These are phyloP conservation scores for Rhazya stricta DNA, from an alignment of 257 asterid species.

Conservation along the genomic window DNA sequence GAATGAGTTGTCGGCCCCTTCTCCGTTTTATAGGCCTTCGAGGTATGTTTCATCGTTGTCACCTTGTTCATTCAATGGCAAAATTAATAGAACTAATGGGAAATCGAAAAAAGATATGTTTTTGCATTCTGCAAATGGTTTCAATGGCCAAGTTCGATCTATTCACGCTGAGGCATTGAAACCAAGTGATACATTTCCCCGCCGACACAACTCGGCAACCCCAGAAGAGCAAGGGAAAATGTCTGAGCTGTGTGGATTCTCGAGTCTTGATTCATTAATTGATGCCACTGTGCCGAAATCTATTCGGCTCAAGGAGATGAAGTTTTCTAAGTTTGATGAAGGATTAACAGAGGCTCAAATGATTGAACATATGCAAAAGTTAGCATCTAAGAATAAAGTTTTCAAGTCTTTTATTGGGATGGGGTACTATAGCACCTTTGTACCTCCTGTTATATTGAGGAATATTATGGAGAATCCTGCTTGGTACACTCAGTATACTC, in stretches of 20 bases:
- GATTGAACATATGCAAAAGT: slow-evolving; percentile 67
- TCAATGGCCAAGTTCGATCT: slow-evolving; percentile 38
- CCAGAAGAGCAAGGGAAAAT: slow-evolving; percentile 78
- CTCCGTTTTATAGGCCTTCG: slow-evolving; percentile 37
- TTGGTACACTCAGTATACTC: slow-evolving; percentile 98
- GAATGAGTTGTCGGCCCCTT: slow-evolving; percentile 15
- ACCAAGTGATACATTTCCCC: slow-evolving; percentile 75
- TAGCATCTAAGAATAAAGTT: slow-evolving; percentile 73
- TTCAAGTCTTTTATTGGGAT: slow-evolving; percentile 84
- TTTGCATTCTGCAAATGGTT: slow-evolving; percentile 24
- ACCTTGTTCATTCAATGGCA: slow-evolving; percentile 42
- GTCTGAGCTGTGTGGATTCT: slow-evolving; percentile 71
- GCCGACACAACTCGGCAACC: slow-evolving; percentile 93
- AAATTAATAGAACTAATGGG: slow-evolving; percentile 9
- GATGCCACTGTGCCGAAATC: slow-evolving; percentile 95
- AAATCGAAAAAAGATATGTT: slow-evolving; percentile 10
- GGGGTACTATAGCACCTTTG: slow-evolving; percentile 85
- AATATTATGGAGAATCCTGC: slow-evolving; percentile 93
- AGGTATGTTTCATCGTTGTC: slow-evolving; percentile 70
- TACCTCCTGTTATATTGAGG: slow-evolving; percentile 89
- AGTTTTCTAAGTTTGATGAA: slow-evolving; percentile 55
- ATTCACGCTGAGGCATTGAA: slow-evolving; percentile 70
- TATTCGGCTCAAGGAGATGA: slow-evolving; percentile 61
- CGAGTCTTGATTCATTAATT: slow-evolving; percentile 54
- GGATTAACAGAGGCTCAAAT: slow-evolving; percentile 93